Evolutionary conservation across 129 eudicot species (phyloP).

Genomic region (Oenanthe sinensis): DNA sequence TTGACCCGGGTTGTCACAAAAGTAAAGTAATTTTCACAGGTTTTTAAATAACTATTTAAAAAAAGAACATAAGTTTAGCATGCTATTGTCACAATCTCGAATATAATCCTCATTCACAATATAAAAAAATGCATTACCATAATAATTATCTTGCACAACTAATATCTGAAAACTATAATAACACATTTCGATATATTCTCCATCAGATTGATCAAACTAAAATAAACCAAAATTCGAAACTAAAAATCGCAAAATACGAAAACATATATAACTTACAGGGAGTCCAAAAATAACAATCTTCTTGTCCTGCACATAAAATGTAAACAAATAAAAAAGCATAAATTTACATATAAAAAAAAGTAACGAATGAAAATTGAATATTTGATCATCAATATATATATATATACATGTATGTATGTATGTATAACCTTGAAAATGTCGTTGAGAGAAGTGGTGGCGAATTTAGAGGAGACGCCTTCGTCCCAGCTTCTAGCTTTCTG

Average conservation of each 20-base stretch:
- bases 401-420: background rate
- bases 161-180: too few species aligned
- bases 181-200: too few species aligned
- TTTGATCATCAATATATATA: background rate
- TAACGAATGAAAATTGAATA: background rate
- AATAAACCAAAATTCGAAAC: background rate
- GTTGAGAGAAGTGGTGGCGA: slow-evolving; percentile 66
- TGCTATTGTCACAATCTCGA: background rate
- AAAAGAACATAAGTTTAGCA: too few species aligned
- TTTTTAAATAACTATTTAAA: background rate
- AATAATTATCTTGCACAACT: too few species aligned
- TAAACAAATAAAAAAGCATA: background rate
- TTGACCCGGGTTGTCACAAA: too few species aligned
- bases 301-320: slow-evolving; percentile 57
- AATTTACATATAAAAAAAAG: background rate
- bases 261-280: slow-evolving; percentile 56
- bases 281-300: slow-evolving; percentile 93
- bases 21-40: too few species aligned
- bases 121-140: background rate
- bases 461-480: slow-evolving; percentile 85
- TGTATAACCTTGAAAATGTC: slow-evolving; percentile 70
- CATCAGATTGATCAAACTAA: background rate
- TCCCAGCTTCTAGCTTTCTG: slow-evolving; percentile 95
- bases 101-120: background rate
- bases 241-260: background rate